phyloP scores from a whole-genome alignment of 257 asterid species.

The Solanum okadae region DNA sequence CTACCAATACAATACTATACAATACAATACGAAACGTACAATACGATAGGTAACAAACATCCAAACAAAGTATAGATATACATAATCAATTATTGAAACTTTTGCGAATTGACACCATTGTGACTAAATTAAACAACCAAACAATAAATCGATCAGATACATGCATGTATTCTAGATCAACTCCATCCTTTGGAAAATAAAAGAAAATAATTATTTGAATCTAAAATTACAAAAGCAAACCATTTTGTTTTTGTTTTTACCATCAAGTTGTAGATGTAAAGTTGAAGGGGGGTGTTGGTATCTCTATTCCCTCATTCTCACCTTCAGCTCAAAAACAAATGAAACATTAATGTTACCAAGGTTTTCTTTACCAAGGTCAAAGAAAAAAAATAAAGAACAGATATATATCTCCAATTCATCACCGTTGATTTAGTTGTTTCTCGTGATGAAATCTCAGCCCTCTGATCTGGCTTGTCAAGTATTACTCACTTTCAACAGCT shows the following conservation, averaged over 20 bases:
- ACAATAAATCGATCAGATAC: neutral
- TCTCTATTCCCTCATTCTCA: too few relatives aligned
- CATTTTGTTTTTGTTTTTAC: neutral
- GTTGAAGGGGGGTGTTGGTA: too few relatives aligned
- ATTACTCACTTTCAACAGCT: too few relatives aligned
- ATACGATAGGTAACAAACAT: neutral
- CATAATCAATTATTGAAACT: neutral
- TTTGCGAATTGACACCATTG: neutral
- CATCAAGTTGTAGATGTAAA: conserved; percentile 6
- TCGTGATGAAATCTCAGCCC: too few relatives aligned
- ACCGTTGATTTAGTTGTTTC: too few relatives aligned
- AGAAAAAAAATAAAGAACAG: too few relatives aligned
- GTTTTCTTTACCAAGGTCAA: too few relatives aligned
- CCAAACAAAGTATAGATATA: neutral
- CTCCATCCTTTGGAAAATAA: neutral
- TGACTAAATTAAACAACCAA: neutral
- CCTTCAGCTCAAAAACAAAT: too few relatives aligned
- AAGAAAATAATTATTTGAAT: neutral
- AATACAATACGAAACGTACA: too few relatives aligned
- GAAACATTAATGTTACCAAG: too few relatives aligned
- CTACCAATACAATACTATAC: neutral
- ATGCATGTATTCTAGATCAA: neutral
- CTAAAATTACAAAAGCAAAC: neutral
- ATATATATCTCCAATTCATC: too few relatives aligned
- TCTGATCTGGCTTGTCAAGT: too few relatives aligned